These are phyloP conservation scores for Saccharomyces kudriavzevii DNA, from an alignment of 805 yeast genomes.

Conservation along the genomic window DNA sequence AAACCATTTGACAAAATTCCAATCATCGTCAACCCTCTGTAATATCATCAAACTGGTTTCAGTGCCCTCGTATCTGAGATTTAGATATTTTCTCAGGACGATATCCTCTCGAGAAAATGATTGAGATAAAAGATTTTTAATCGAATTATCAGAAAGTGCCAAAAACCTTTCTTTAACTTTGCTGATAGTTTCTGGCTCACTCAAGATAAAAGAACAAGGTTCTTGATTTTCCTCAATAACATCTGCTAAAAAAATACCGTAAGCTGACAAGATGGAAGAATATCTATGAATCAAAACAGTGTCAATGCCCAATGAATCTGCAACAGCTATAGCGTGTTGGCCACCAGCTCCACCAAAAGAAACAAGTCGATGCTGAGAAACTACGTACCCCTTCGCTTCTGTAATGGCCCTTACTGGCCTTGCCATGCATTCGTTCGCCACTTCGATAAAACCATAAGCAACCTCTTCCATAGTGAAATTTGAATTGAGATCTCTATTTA, in stretches of 20 bases:
- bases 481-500: conserved; percentile 40
- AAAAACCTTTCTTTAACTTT: conserved; percentile 40
- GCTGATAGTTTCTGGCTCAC: conserved; percentile 20
- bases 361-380: conserved; percentile 61
- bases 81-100: conserved; percentile 55
- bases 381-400: conserved; percentile 71
- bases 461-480: conserved; percentile 53
- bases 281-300: conserved; percentile 69
- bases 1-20: conserved; percentile 40
- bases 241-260: conserved; percentile 82
- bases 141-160: conserved; percentile 37
- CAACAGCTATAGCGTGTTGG: conserved; percentile 76
- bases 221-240: conserved; percentile 73
- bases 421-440: conserved; percentile 87
- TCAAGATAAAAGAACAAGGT: conserved; percentile 49
- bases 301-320: conserved; percentile 58
- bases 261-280: conserved; percentile 79
- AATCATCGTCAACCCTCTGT: conserved; percentile 16
- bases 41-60: conserved; percentile 77
- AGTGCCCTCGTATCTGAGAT: conserved; percentile 80
- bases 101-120: conserved; percentile 44
- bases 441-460: conserved; percentile 73
- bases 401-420: conserved; percentile 79
- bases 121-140: conserved; percentile 39
- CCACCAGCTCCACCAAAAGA: conserved; percentile 95